A percentile compares a stretch with the other conserved stretches of the same genome.
Conservation (phyloP, 495 filamentous ascomycete species). For the Bacidia gigantensis region DNA sequence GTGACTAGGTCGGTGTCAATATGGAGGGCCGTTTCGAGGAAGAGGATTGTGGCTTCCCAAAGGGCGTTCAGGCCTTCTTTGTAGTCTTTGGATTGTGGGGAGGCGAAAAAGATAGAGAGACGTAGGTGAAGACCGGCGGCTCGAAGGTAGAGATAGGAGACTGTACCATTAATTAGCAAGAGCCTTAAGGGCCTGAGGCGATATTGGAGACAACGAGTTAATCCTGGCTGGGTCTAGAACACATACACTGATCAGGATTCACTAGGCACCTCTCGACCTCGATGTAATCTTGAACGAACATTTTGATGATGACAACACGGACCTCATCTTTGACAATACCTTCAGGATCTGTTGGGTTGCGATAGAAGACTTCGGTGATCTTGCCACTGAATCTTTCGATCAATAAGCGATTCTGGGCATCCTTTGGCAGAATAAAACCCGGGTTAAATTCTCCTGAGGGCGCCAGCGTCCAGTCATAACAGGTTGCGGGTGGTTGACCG, state of each 20-base stretch:
- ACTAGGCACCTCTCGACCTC: conserved; percentile 30
- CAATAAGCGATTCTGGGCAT: conserved; percentile 53
- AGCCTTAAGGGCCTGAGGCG: no score
- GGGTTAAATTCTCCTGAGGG: conserved; percentile 46
- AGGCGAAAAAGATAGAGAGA: conserved; percentile 80
- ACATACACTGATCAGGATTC: conserved; percentile 1
- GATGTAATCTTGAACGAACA: conserved; percentile 38
- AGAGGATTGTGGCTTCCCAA: conserved; percentile 60
- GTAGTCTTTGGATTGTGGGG: conserved; percentile 57
- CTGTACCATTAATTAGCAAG: conserved; percentile 22
- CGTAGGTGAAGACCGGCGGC: conserved; percentile 73
- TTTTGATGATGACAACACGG: conserved; percentile 49
- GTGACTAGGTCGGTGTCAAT: conserved; percentile 34
- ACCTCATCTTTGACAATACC: conserved; percentile 60
- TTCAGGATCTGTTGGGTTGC: conserved; percentile 59
- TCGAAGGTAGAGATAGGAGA: conserved; percentile 60
- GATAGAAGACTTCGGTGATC: conserved; percentile 74
- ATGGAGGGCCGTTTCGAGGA: conserved; percentile 59
- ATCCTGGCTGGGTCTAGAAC: no score
- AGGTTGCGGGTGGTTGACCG: conserved; percentile 74
- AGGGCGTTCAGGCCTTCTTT: conserved; percentile 63
- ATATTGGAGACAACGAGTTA: no score
- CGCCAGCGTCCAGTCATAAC: conserved; percentile 77
- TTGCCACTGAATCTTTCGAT: conserved; percentile 78
- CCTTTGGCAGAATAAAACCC: conserved; percentile 51